A percentile compares a stretch with the other conserved stretches of the same genome.
These are phyloP conservation scores for Penicillium sp. DNA, from an alignment of 2,329 filamentous ascomycete genomes.

Conservation along the genomic window DNA sequence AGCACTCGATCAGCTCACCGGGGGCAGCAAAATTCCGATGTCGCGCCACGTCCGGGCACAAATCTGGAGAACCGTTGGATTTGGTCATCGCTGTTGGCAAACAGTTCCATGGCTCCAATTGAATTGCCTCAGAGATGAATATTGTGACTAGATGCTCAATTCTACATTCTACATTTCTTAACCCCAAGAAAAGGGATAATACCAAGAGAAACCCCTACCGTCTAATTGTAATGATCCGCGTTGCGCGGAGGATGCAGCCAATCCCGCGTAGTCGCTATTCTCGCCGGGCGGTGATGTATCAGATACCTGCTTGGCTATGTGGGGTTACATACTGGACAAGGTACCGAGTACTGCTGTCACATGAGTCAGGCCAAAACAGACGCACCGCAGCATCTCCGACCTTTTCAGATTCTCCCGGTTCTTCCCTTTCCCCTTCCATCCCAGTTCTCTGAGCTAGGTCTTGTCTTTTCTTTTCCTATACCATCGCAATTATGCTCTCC, in stretches of 20 bases:
- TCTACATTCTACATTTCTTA: too few relatives aligned
- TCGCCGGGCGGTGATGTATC: conserved; percentile 13
- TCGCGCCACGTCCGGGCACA: conserved; percentile 11
- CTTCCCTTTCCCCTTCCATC: conserved; percentile 13
- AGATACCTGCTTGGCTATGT: conserved; percentile 10
- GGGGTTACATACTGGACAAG: conserved; percentile 5
- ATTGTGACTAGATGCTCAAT: too few relatives aligned
- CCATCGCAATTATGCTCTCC: conserved; percentile 43
- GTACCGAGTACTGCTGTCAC: conserved; percentile 22
- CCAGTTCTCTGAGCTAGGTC: conserved; percentile 9
- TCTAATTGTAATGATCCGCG: neutral
- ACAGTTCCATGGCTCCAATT: neutral
- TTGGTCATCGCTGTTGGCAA: neutral
- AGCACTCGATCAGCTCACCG: conserved; percentile 24
- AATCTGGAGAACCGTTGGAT: neutral
- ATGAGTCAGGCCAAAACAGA: conserved; percentile 25
- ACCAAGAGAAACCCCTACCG: too few relatives aligned
- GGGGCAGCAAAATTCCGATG: conserved; percentile 11
- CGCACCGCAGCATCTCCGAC: conserved; percentile 23
- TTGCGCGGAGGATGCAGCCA: conserved; percentile 9
- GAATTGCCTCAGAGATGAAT: too few relatives aligned
- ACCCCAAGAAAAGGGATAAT: neutral
- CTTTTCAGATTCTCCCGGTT: conserved; percentile 19
- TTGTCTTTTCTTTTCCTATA: conserved; percentile 7
- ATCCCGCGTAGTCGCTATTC: conserved; percentile 3